These are phyloP conservation scores for Melampsora larici-populina DNA, from an alignment of 1,284 basidiomycete genomes.

Conservation along the genomic window DNA sequence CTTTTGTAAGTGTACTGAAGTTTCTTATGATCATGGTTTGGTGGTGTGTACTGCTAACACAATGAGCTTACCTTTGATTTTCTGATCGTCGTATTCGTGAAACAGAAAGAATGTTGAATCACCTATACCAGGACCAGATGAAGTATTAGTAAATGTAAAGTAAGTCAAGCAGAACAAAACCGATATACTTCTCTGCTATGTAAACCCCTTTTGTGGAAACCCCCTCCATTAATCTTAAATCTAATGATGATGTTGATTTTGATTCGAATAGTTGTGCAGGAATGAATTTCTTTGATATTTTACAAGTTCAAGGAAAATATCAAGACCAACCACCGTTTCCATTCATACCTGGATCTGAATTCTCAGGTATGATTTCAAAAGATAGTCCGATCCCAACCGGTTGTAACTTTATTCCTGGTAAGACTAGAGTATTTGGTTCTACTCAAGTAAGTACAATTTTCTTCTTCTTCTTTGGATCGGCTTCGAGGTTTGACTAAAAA, in stretches of 20 bases:
- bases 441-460: conserved; percentile 69
- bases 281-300: conserved; percentile 51
- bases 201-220: too few relatives aligned
- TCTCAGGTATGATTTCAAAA: conserved; percentile 72
- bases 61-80: too few relatives aligned
- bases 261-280: conserved; percentile 62
- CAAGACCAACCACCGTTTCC: conserved; percentile 51
- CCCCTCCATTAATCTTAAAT: too few relatives aligned
- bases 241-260: neutral
- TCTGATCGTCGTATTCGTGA: neutral
- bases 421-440: conserved; percentile 85
- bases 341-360: conserved; percentile 58
- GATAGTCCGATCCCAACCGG: conserved; percentile 76
- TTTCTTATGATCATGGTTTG: neutral
- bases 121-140: conserved; percentile 19
- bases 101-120: neutral
- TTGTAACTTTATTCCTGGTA: conserved; percentile 72
- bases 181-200: too few relatives aligned
- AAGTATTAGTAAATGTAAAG: conserved; percentile 35
- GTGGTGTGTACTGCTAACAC: too few relatives aligned
- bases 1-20: conserved; percentile 7
- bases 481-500: neutral
- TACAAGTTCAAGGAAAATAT: conserved; percentile 50
- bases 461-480: too few relatives aligned
- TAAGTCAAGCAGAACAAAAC: too few relatives aligned